Conservation (phyloP, 768 basidiomycete species). For the Termitomyces sp. region DNA sequence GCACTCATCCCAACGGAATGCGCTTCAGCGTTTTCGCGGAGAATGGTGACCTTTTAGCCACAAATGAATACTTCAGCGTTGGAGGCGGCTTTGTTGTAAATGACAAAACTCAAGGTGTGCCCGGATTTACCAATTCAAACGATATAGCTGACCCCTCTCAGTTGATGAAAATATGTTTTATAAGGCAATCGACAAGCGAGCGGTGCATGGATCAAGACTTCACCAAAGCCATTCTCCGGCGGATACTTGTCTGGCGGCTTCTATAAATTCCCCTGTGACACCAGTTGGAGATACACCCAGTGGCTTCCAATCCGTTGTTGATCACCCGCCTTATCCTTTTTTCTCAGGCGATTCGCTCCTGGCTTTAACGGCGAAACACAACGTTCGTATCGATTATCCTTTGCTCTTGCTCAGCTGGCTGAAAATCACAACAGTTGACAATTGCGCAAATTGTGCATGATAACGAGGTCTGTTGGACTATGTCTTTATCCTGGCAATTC, state of each 20-base stretch:
- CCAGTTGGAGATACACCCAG: neutral
- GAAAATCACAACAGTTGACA: conserved; percentile 54
- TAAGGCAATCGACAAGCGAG: conserved; percentile 80
- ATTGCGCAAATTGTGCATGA: conserved; percentile 93
- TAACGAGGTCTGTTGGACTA: conserved; percentile 53
- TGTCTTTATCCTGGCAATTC: neutral
- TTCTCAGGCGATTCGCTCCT: conserved; percentile 71
- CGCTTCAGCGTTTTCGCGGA: conserved; percentile 80
- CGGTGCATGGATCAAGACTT: conserved; percentile 74
- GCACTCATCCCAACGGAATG: conserved; percentile 91
- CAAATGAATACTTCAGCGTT: conserved; percentile 93
- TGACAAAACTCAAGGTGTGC: conserved; percentile 79
- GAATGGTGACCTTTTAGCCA: conserved; percentile 83
- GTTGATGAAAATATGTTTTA: conserved; percentile 95
- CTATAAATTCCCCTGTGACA: neutral
- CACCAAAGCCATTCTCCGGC: conserved; percentile 52
- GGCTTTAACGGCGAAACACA: conserved; percentile 71
- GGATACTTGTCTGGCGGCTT: neutral
- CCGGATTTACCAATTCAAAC: neutral
- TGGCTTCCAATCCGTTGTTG: conserved; percentile 15
- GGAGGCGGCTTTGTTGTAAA: conserved; percentile 96
- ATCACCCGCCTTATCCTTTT: conserved; percentile 81
- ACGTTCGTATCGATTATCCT: conserved; percentile 43
- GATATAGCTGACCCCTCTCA: conserved; percentile 17
- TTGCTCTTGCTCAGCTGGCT: neutral